Base-by-base conservation (phyloP, 768 basidiomycete species). In the Cyclocybe cylindracea region DNA sequence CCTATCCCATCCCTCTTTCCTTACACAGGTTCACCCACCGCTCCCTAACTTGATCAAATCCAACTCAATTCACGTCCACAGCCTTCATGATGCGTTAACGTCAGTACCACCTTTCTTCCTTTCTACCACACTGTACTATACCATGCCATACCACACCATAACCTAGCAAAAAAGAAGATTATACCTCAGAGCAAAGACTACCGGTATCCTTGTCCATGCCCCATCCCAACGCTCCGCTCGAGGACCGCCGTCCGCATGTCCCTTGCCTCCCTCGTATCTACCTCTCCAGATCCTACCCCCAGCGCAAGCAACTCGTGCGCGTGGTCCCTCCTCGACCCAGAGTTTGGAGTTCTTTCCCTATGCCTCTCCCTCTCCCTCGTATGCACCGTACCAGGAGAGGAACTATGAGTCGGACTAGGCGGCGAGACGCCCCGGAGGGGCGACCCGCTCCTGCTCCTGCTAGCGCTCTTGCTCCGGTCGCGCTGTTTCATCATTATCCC, bases 401-500 rank as follows among this genome's bases (percentile, higher is more conserved):
- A 4, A 32, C 32, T 50, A 19, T 24, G 7, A 5, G 49, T 11
- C 7, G 41, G 4, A 18, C 24, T 24, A 24, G 24, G 24, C 24
- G 24, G 24, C 24, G 24, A 24, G 24, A 24, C 24, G 44, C 41
- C 52, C 45, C 50, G 61, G 58, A 50, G 59, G 47, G 54, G 61
- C 57, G 24, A 24, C 24, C 24, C 24, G 24, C 24, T 24, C 24
- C 24, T 2, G 5, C 24, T 24, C 24, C 24, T 24, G n/a, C n/a
- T n/a, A n/a, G n/a, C n/a, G 24, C 24, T 24, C 24, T 5, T 24
- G 48, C 66, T 67, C 39, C 65, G 59, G 11, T 68, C 68, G 29
- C 62, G 59, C 51, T 61, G 62, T 48, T 61, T 63, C 66, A 68
- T 66, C 57, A 66, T 56, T 38, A 67, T 65, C 11, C 64, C 64